phyloP scores from a whole-genome alignment of 2,329 filamentous ascomycete genomes.

The Blastomyces parvus region DNA sequence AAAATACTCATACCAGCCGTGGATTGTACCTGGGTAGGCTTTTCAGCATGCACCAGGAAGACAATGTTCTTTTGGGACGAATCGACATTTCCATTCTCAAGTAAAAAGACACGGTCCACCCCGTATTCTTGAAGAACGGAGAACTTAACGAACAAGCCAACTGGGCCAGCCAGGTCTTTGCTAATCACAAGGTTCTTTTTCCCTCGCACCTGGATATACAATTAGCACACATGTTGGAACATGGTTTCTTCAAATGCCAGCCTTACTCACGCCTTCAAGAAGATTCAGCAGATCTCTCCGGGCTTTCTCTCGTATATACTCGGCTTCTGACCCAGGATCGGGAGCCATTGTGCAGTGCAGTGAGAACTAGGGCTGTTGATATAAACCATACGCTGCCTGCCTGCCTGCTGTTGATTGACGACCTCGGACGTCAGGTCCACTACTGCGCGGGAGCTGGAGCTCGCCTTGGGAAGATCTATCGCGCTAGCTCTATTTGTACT shows the following conservation, averaged over 20 bases:
- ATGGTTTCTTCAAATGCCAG: conserved; percentile 20
- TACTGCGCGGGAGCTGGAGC: background rate
- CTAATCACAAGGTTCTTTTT: conserved; percentile 98
- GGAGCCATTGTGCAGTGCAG: conserved; percentile 31
- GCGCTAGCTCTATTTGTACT: background rate
- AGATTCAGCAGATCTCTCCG: conserved; percentile 82
- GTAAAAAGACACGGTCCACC: conserved; percentile 92
- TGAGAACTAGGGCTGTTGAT: background rate
- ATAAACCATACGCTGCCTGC: background rate
- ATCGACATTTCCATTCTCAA: conserved; percentile 93
- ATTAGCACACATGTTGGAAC: conserved; percentile 24
- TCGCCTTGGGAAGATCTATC: background rate
- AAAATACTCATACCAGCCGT: conserved; percentile 66
- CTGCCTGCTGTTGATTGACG: conserved; percentile 2
- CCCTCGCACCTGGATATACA: conserved; percentile 65
- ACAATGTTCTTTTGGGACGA: conserved; percentile 90
- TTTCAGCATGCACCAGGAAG: conserved; percentile 86
- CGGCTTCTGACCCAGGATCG: conserved; percentile 36
- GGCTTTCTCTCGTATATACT: conserved; percentile 47
- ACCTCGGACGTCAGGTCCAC: background rate
- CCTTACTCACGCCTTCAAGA: conserved; percentile 81
- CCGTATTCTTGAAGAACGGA: conserved; percentile 94
- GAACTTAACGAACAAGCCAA: conserved; percentile 89
- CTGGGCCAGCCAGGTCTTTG: conserved; percentile 75
- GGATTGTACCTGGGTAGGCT: conserved; percentile 67